A percentile compares a stretch with the other conserved stretches of the same genome.
Evolutionary conservation across 2,329 filamentous ascomycete species (phyloP).

Genomic region (Decorospora gaudefroyi): DNA sequence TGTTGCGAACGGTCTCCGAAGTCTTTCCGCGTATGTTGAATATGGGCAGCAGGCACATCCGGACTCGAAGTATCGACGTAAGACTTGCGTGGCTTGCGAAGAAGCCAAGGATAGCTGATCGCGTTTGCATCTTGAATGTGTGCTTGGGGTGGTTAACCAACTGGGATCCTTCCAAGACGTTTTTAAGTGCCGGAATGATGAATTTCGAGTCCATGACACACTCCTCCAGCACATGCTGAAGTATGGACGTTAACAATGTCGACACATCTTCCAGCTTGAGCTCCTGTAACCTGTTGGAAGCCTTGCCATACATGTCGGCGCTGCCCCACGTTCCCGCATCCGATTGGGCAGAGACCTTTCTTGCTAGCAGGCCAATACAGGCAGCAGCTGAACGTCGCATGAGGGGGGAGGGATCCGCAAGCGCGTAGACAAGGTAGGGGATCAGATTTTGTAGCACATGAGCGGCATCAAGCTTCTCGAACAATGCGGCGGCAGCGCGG

Average conservation of each 20-base stretch:
- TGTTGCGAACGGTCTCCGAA: conserved; percentile 72
- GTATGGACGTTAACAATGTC: conserved; percentile 63
- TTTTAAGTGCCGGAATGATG: conserved; percentile 66
- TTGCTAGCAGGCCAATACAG: conserved; percentile 54
- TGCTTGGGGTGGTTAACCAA: conserved; percentile 35
- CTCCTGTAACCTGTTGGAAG: conserved; percentile 54
- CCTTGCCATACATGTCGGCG: conserved; percentile 62
- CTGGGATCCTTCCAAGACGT: conserved; percentile 61
- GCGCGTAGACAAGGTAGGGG: conserved; percentile 77
- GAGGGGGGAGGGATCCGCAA: conserved; percentile 74
- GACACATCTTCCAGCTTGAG: conserved; percentile 65
- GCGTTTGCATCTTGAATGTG: conserved; percentile 62
- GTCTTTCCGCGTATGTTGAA: conserved; percentile 74
- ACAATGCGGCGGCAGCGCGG: conserved; percentile 53
- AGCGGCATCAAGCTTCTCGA: conserved; percentile 46
- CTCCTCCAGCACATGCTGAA: conserved; percentile 82
- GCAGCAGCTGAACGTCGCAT: conserved; percentile 77
- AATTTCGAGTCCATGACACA: conserved; percentile 78
- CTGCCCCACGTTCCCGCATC: conserved; percentile 29
- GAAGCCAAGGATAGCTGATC: conserved; percentile 70
- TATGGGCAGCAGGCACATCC: conserved; percentile 70
- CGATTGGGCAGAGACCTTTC: conserved; percentile 18
- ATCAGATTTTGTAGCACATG: conserved; percentile 76
- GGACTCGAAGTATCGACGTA: conserved; percentile 71
- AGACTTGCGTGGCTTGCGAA: conserved; percentile 72